Percentiles rank a stretch among this genome's conserved stretches.
phyloP scores from a whole-genome alignment of 2,329 filamentous ascomycete genomes.

The Sphaerostilbella broomeana region DNA sequence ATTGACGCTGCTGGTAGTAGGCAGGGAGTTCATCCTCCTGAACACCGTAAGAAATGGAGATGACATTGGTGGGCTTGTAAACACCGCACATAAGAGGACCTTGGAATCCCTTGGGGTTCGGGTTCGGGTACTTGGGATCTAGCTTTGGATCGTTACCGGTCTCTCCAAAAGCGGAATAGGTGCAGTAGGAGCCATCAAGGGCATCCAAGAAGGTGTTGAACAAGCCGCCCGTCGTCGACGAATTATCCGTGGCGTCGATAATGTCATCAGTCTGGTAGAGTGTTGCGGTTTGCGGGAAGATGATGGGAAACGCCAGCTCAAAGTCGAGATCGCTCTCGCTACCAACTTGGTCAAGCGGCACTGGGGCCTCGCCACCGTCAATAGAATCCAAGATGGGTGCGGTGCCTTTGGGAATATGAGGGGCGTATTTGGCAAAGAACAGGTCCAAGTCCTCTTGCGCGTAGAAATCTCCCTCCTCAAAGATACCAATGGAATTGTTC shows the following conservation, averaged over 20 bases:
- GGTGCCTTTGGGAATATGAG: conserved; percentile 11
- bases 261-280: conserved; percentile 29
- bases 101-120: conserved; percentile 32
- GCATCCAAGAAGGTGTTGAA: conserved; percentile 36
- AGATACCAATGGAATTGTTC: conserved; percentile 43
- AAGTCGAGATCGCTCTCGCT: conserved; percentile 45
- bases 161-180: conserved; percentile 20
- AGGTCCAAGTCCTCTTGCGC: conserved; percentile 40
- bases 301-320: conserved; percentile 38
- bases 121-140: conserved; percentile 18
- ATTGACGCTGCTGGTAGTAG: conserved; percentile 45
- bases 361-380: conserved; percentile 15
- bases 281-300: conserved; percentile 43
- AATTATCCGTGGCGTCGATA: not conserved
- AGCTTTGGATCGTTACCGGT: conserved; percentile 26
- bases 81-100: conserved; percentile 38
- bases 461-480: conserved; percentile 47
- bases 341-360: conserved; percentile 21
- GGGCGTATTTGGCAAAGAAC: conserved; percentile 37
- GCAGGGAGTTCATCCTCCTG: conserved; percentile 42
- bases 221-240: not conserved
- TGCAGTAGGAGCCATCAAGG: conserved; percentile 38
- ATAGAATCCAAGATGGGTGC: conserved; percentile 13
- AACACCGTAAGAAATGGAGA: conserved; percentile 46
- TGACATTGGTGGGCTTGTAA: conserved; percentile 41